Evolutionary conservation across 192 early-diverging fungal species (phyloP), one percentile per base, ranked within the genome.

Genomic region (Coemansia furcata): DNA sequence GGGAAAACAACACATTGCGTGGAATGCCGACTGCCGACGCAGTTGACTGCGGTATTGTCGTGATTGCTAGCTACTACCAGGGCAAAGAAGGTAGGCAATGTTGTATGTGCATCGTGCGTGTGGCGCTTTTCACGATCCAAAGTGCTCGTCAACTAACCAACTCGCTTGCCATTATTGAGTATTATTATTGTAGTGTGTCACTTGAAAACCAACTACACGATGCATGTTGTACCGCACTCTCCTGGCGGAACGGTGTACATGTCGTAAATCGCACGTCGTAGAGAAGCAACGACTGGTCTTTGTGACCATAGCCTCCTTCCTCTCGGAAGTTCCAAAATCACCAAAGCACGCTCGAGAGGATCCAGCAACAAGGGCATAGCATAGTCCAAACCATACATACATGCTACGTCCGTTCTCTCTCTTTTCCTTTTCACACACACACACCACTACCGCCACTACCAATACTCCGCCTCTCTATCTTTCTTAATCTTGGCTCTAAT

Each of bases 1-100:
- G 91, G 91, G 88, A 90, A 39, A 87, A 87, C 73, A 89, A 90
- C 65, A 72, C 87, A 33, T 75, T 93, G 38, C 81, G 82, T 0
- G 91, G 91, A 0, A 80, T 88, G 57, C 89, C 91, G 4, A 77
- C 74, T 6, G 60, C 82, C 2, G 85, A 87, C 47, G 85, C 87
- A 40, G 67, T 82, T 17, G 84, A 83, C 54, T 88, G 85, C 69
- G 83, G 75, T 36, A 85, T 92, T 43, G 85, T 76, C 2, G 89
- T 89, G 0, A 66, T 89, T 39, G 89, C 89, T 19, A 87, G 84
- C 68, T 92, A 91, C 72, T 78, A 88, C 49, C 85, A 87, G 21
- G 87, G 86, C 57, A 81, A 80, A 72, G 73, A 77, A 46, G 58
- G 72, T 74, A 65, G 60, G 72, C 17, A 6, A 9, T 30, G 11